phyloP scores from a whole-genome alignment of 176 grass and related monocot genomes.

The Puya raimondii region DNA sequence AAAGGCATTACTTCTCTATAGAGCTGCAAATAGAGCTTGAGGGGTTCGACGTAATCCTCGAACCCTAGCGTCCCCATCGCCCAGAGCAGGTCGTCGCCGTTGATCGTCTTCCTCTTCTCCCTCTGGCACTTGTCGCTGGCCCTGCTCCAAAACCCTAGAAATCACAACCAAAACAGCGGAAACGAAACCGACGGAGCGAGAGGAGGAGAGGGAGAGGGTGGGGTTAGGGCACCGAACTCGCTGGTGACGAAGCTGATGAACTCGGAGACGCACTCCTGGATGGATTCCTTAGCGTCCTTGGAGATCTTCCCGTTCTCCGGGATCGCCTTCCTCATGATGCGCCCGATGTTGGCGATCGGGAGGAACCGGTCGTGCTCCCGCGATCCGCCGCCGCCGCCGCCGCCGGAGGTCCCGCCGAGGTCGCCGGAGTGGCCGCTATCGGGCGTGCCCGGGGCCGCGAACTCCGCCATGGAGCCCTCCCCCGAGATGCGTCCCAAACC shows the following conservation, averaged over 20 bases:
- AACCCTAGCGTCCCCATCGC: constrained; percentile 57
- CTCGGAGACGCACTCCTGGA: constrained; percentile 82
- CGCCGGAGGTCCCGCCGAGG: constrained; percentile 11
- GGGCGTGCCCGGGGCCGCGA: constrained; percentile 3
- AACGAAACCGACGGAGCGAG: not conserved
- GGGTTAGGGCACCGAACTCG: constrained; percentile 25
- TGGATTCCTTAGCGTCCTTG: constrained; percentile 70
- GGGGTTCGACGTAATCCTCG: constrained; percentile 66
- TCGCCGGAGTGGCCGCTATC: not conserved
- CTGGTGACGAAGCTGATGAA: constrained; percentile 83
- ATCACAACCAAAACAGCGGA: not conserved
- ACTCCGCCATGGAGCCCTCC: constrained; percentile 7
- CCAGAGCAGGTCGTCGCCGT: constrained; percentile 63
- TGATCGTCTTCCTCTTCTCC: constrained; percentile 77
- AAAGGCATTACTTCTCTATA: constrained; percentile 46
- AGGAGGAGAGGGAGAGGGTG: not conserved
- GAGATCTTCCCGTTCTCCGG: constrained; percentile 81
- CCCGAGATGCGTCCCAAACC: not conserved
- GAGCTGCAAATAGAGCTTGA: constrained; percentile 53
- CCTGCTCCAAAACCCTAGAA: constrained; percentile 27
- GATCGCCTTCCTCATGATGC: constrained; percentile 65
- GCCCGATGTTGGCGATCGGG: constrained; percentile 61
- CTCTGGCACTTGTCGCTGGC: constrained; percentile 76
- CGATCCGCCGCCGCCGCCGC: constrained; percentile 9
- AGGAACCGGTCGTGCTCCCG: constrained; percentile 72